phyloP scores from a whole-genome alignment of 2,329 filamentous ascomycete genomes.

The Epichloe uncinata region DNA sequence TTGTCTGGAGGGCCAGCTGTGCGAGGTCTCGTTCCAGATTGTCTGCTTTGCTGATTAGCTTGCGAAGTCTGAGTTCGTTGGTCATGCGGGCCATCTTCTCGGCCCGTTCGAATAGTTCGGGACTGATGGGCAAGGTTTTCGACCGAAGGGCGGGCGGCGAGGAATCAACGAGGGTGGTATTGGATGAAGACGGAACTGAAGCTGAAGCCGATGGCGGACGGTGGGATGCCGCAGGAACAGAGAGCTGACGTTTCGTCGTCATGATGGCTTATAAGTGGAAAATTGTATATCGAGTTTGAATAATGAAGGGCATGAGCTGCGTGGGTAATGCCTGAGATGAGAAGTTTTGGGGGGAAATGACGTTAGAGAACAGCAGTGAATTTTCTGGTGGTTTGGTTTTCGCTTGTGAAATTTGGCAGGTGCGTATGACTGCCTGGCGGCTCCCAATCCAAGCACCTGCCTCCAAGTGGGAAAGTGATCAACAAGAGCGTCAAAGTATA shows the following conservation, averaged over 20 bases:
- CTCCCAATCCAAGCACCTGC: background rate
- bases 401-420: slow-evolving; percentile 1
- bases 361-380: no score
- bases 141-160: background rate
- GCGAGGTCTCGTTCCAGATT: slow-evolving; percentile 18
- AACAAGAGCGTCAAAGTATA: background rate
- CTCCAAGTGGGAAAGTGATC: background rate
- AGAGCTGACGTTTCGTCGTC: slow-evolving; percentile 2
- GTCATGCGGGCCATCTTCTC: slow-evolving; percentile 24
- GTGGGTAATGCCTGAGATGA: no score
- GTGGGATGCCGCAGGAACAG: slow-evolving; percentile 2
- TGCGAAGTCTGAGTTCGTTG: slow-evolving; percentile 22
- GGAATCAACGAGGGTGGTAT: background rate
- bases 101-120: slow-evolving; percentile 13
- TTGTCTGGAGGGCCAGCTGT: slow-evolving; percentile 14
- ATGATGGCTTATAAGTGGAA: background rate
- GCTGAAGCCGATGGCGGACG: background rate
- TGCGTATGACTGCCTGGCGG: background rate
- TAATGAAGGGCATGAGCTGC: no score
- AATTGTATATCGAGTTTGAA: background rate
- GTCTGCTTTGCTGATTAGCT: slow-evolving; percentile 15
- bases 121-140: background rate
- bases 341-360: no score
- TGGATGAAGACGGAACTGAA: background rate
- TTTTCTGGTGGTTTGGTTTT: background rate